Evolutionary conservation across 257 asterid genomes (phyloP).

Genomic region (Plantago elongata): DNA sequence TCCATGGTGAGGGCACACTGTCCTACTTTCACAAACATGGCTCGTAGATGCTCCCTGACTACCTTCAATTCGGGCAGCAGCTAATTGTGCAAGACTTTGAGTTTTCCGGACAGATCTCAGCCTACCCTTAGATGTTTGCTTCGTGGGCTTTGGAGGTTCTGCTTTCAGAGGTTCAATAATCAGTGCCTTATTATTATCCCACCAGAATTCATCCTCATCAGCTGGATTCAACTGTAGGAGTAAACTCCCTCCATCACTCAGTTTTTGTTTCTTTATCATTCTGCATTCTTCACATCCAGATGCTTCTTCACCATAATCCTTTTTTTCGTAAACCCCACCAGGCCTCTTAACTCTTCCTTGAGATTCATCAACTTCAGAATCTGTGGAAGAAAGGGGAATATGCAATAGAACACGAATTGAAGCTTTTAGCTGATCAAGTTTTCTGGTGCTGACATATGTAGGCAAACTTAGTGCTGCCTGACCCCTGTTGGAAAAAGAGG

Average conservation of each 20-base stretch:
- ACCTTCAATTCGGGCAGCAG: conserved; percentile 95
- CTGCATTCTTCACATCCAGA: conserved; percentile 96
- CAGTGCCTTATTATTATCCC: conserved; percentile 71
- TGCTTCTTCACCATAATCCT: conserved; percentile 60
- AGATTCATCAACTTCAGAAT: conserved; percentile 50
- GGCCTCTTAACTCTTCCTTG: conserved; percentile 48
- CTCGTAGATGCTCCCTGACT: conserved; percentile 99
- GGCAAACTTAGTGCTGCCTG: conserved; percentile 33
- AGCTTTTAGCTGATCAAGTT: conserved; percentile 68
- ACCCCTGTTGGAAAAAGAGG: conserved; percentile 47
- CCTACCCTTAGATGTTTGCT: conserved; percentile 77
- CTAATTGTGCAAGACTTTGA: conserved; percentile 93
- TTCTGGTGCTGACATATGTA: conserved; percentile 31
- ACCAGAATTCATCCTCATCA: conserved; percentile 85
- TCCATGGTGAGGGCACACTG: conserved; percentile 75
- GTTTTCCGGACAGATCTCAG: conserved; percentile 87
- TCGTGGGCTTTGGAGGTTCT: conserved; percentile 84
- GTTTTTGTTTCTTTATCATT: conserved; percentile 73
- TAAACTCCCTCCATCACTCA: conserved; percentile 60
- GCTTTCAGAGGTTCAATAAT: conserved; percentile 55
- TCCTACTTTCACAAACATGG: conserved; percentile 80
- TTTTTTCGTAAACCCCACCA: conserved; percentile 36
- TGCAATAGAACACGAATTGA: conserved; percentile 61
- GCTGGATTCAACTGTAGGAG: conserved; percentile 38
- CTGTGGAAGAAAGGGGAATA: conserved; percentile 45